These are phyloP conservation scores for Eimeria acervulina DNA, from an alignment of 169 alveolate genomes.

Conservation along the genomic window DNA sequence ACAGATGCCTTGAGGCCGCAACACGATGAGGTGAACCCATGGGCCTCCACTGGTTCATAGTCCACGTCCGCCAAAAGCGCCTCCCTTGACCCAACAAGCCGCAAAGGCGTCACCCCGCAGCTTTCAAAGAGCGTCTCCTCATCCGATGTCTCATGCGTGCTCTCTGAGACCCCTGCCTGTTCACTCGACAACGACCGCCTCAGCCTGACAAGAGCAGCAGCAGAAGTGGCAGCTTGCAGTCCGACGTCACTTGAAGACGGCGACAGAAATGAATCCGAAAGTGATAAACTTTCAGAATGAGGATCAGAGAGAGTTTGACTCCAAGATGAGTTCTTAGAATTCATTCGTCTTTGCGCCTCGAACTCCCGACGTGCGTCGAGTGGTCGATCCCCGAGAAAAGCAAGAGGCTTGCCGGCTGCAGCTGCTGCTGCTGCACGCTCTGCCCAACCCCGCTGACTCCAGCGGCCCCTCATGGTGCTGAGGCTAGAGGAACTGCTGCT, in stretches of 20 bases:
- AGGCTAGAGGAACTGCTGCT: constrained; percentile 1
- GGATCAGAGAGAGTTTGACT: constrained; percentile 19
- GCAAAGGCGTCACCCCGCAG: background rate
- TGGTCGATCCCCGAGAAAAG: constrained; percentile 43
- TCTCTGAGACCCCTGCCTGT: constrained; percentile 14
- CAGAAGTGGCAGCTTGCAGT: background rate
- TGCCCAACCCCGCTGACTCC: constrained; percentile 63
- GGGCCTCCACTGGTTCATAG: constrained; percentile 77
- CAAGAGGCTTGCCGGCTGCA: constrained; percentile 74
- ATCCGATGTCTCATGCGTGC: constrained; percentile 46
- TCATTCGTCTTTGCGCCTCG: constrained; percentile 52
- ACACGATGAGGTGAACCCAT: constrained; percentile 70
- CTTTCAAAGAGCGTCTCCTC: background rate
- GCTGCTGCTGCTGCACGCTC: constrained; percentile 77
- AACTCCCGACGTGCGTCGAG: constrained; percentile 43
- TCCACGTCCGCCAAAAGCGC: constrained; percentile 46
- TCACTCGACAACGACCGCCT: background rate
- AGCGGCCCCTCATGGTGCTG: constrained; percentile 11
- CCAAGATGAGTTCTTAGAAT: constrained; percentile 25
- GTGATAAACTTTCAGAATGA: constrained; percentile 31
- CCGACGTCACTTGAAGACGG: constrained; percentile 52
- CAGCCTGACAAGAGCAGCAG: background rate
- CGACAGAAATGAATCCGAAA: constrained; percentile 36
- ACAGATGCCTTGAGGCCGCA: constrained; percentile 70
- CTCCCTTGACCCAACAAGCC: constrained; percentile 26